Conservation (phyloP, 2,329 filamentous ascomycete genomes). For the Ophiosphaerella korrae region DNA sequence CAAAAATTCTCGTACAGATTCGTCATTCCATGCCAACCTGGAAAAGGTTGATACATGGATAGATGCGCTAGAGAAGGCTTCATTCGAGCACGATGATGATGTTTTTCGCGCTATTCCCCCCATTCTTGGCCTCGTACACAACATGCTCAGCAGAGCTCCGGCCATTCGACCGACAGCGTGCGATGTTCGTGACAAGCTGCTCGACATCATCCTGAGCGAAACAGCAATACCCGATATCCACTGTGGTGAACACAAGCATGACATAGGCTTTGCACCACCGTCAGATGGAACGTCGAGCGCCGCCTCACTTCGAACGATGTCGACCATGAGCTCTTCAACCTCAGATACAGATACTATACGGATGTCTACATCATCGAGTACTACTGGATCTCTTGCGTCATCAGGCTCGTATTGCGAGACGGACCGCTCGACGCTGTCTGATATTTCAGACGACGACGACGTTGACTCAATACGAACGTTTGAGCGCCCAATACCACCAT, state of each 20-base stretch:
- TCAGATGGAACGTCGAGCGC: slow-evolving; percentile 38
- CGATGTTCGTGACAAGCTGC: slow-evolving; percentile 48
- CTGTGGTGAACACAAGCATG: slow-evolving; percentile 41
- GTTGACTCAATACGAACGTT: slow-evolving; percentile 34
- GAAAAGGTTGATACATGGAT: slow-evolving; percentile 74
- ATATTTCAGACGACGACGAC: slow-evolving; percentile 38
- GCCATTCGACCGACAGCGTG: slow-evolving; percentile 48
- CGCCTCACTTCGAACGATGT: slow-evolving; percentile 34
- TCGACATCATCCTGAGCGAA: slow-evolving; percentile 37
- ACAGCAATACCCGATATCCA: slow-evolving; percentile 42
- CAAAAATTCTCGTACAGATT: slow-evolving; percentile 65
- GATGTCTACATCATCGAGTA: slow-evolving; percentile 24
- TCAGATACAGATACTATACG: slow-evolving; percentile 42
- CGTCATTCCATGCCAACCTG: slow-evolving; percentile 74
- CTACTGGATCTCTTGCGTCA: slow-evolving; percentile 33
- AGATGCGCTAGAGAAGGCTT: slow-evolving; percentile 64
- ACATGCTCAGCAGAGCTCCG: slow-evolving; percentile 51
- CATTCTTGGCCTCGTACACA: slow-evolving; percentile 48
- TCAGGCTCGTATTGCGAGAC: slow-evolving; percentile 31
- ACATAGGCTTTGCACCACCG: slow-evolving; percentile 29
- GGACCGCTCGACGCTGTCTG: slow-evolving; percentile 36
- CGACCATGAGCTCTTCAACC: slow-evolving; percentile 24
- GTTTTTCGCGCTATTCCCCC: slow-evolving; percentile 49
- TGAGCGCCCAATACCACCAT: slow-evolving; percentile 15
- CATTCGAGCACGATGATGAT: slow-evolving; percentile 46